Base-by-base conservation (phyloP, 1,139 yeast genomes). In the Geotrichum europaeum region DNA sequence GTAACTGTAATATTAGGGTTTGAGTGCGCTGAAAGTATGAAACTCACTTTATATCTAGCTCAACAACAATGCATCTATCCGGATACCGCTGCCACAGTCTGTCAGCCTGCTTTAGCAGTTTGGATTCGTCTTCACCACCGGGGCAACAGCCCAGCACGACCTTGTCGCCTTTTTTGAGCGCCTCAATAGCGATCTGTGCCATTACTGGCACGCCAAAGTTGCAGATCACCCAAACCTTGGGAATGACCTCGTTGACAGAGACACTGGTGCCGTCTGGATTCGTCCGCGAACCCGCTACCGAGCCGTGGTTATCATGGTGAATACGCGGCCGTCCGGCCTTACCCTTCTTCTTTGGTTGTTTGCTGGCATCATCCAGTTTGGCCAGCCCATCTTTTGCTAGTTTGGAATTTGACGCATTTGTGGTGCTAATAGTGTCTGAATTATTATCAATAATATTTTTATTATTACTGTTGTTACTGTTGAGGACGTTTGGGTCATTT, bases 181-280 rank as follows among this genome's bases (percentile, higher is more conserved):
- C 67, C 30, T 56, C 58, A 20, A 59, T 65, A 6, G 70, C 70
- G 4, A 68, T 53, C 32, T 61, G 62, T 10, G 59, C 61, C 45
- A 67, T 67, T 25, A 67, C 52, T 36, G 66, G 67, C 25, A 63
- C 60, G 28, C 61, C 59, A 55, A 61, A 64, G 50, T 66, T 63
- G 9, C 70, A 62, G 10, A 68, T 65, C 18, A 68, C 52, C 70
- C 70, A 68, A 36, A 68, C 69, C 51, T 63, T 63, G 25, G 65
- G 62, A n/a, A 59, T 56, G 4, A 61, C 59, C 36, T 59, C 57
- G 30, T 61, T 61, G 20, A 61, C 64, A 13, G 57, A 53, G n/a
- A 56, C 53, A n/a, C 15, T 51, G 32, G 13, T 45, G 54, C 45
- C 40, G 10, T n/a, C 32, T 18, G 25, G 53, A 12, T 15, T n/a